A percentile compares a stretch with the other conserved stretches of the same genome.
Conservation (phyloP, 2,329 filamentous ascomycete genomes). For the Clarireedia paspali region DNA sequence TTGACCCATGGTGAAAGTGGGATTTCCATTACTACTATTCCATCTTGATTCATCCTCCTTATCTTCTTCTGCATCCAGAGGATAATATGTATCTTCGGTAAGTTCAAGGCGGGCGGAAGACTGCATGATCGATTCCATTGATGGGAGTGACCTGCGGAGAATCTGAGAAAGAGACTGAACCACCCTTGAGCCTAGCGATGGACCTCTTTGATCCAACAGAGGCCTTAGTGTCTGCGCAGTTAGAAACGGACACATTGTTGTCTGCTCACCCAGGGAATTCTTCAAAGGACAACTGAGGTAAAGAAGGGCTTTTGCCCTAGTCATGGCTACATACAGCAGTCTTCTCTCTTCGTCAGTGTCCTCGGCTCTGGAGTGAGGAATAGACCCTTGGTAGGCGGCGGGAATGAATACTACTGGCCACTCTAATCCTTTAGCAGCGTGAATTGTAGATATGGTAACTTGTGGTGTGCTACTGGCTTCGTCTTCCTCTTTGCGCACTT, state of each 20-base stretch:
- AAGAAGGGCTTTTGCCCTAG: constrained; percentile 75
- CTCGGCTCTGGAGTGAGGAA: constrained; percentile 81
- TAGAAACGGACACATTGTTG: constrained; percentile 67
- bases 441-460: constrained; percentile 91
- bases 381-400: constrained; percentile 80
- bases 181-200: constrained; percentile 55
- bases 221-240: constrained; percentile 43
- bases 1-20: constrained; percentile 20
- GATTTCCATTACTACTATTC: constrained; percentile 27
- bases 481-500: constrained; percentile 58
- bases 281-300: constrained; percentile 76
- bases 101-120: constrained; percentile 45
- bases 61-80: constrained; percentile 50
- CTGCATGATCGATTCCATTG: constrained; percentile 35
- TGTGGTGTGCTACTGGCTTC: constrained; percentile 49
- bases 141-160: constrained; percentile 54
- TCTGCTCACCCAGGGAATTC: constrained; percentile 54
- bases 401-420: constrained; percentile 96
- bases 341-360: constrained; percentile 82
- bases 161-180: constrained; percentile 65
- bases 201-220: constrained; percentile 55
- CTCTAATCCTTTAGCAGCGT: constrained; percentile 90
- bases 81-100: constrained; percentile 61
- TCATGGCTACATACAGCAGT: constrained; percentile 94
- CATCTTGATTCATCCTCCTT: constrained; percentile 30